Evolutionary conservation across 164 flowering plant genomes (phyloP).

Genomic region (Magnolia kwangsiensis): DNA sequence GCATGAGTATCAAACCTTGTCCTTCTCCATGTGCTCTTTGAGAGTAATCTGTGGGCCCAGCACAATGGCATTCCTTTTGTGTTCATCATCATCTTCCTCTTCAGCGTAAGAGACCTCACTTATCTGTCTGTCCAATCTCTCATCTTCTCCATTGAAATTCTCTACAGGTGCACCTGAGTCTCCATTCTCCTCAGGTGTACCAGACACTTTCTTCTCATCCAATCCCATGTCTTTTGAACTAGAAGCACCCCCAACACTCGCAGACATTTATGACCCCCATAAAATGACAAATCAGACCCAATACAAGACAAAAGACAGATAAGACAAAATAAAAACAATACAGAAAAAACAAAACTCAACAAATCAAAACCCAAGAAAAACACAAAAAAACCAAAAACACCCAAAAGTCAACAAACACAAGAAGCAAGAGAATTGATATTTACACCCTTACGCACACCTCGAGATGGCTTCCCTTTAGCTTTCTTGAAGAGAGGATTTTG

Average conservation of each 20-base stretch:
- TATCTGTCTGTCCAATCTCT: constrained; percentile 23
- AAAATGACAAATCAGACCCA: background rate
- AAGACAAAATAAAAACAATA: no score
- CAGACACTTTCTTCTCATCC: constrained; percentile 25
- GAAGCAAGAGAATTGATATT: background rate
- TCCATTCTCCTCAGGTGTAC: constrained; percentile 4
- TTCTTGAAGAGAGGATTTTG: no score
- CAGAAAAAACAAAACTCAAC: background rate
- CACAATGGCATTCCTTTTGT: constrained; percentile 29
- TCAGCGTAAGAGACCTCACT: constrained; percentile 46
- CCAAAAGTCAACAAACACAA: background rate
- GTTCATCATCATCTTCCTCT: constrained; percentile 48
- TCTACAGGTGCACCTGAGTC: constrained; percentile 10
- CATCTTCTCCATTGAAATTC: constrained; percentile 14
- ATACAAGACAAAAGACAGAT: background rate
- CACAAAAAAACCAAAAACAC: background rate
- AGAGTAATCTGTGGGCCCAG: constrained; percentile 75
- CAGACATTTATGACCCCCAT: constrained; percentile 20
- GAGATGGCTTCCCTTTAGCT: no score
- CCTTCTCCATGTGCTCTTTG: constrained; percentile 74
- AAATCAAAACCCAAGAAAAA: background rate
- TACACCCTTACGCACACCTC: background rate
- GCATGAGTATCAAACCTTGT: constrained; percentile 44
- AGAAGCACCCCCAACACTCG: constrained; percentile 33
- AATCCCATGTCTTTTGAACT: constrained; percentile 42